phyloP scores from a whole-genome alignment of 2,329 filamentous ascomycete species.

The Xylariaceae sp. region DNA sequence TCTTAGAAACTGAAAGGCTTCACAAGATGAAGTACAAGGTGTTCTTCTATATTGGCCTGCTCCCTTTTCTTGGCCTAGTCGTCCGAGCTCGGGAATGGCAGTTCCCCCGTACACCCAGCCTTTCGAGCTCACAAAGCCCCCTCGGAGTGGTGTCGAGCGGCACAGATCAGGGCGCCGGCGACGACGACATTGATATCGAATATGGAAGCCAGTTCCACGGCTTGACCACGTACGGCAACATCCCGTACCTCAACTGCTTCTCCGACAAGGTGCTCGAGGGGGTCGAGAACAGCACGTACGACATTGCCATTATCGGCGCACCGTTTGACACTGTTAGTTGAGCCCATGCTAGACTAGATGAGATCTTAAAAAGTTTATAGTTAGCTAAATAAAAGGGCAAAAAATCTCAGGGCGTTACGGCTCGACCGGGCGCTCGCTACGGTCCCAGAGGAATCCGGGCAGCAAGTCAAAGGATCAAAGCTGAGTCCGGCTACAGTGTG shows the following conservation, averaged over 20 bases:
- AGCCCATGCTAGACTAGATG: no score
- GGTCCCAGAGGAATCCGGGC: slow-evolving; percentile 31
- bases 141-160: no score
- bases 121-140: slow-evolving; percentile 14
- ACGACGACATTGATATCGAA: slow-evolving; percentile 36
- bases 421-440: slow-evolving; percentile 33
- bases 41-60: background rate
- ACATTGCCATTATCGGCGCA: slow-evolving; percentile 50
- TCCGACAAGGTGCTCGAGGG: slow-evolving; percentile 37
- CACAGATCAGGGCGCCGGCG: slow-evolving; percentile 1
- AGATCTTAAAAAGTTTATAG: background rate
- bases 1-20: no score
- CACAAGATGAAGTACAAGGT: slow-evolving; percentile 3
- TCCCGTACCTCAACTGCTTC: slow-evolving; percentile 56
- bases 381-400: background rate
- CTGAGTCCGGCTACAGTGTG: slow-evolving; percentile 34
- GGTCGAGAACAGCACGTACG: slow-evolving; percentile 55
- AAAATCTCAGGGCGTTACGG: slow-evolving; percentile 30
- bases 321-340: slow-evolving; percentile 44
- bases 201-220: slow-evolving; percentile 44
- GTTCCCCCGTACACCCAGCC: slow-evolving; percentile 18
- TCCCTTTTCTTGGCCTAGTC: slow-evolving; percentile 8
- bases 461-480: slow-evolving; percentile 28
- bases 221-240: slow-evolving; percentile 58
- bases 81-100: slow-evolving; percentile 16